Percentiles rank a stretch among this genome's conserved stretches.
Evolutionary conservation across 2,329 filamentous ascomycete species (phyloP).

Genomic region (Arthrobotrys sinensis): DNA sequence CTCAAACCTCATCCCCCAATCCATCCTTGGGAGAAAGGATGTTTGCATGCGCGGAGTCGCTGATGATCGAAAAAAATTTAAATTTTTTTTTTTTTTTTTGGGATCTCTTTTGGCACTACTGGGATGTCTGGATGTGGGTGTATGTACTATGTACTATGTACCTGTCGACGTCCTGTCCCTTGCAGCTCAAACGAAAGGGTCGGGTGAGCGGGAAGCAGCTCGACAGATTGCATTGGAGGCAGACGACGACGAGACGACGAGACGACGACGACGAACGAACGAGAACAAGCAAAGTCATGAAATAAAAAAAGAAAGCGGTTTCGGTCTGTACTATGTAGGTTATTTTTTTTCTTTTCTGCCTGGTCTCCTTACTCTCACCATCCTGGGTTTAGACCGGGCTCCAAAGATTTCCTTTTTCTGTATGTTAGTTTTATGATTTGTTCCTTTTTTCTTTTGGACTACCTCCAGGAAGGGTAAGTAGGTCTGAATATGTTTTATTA

Average conservation of each 20-base stretch:
- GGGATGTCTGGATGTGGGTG: background rate
- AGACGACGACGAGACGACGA: background rate
- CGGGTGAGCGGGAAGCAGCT: background rate
- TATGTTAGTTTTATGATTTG: conserved; percentile 27
- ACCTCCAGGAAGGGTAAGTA: conserved; percentile 35
- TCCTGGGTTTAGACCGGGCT: conserved; percentile 43
- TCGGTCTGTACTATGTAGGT: background rate
- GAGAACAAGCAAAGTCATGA: background rate
- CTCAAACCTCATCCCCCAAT: conserved; percentile 29
- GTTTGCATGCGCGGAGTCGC: conserved; percentile 20
- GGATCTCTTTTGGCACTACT: background rate
- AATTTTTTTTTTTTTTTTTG: conserved; percentile 6
- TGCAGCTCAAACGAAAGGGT: conserved; percentile 51
- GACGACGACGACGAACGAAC: background rate
- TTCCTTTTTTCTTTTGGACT: conserved; percentile 59
- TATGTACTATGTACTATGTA: background rate
- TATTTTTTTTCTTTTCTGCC: conserved; percentile 9
- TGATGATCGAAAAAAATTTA: background rate
- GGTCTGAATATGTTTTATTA: conserved; percentile 24
- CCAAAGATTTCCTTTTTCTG: conserved; percentile 30
- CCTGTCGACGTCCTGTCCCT: conserved; percentile 31
- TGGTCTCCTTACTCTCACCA: conserved; percentile 53
- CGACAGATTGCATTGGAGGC: conserved; percentile 4
- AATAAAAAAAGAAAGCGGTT: background rate
- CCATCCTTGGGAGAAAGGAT: conserved; percentile 47